Evolutionary conservation across 345 rosid genomes (phyloP), one percentile per base, ranked within the genome.

Genomic region (Acer campestre): DNA sequence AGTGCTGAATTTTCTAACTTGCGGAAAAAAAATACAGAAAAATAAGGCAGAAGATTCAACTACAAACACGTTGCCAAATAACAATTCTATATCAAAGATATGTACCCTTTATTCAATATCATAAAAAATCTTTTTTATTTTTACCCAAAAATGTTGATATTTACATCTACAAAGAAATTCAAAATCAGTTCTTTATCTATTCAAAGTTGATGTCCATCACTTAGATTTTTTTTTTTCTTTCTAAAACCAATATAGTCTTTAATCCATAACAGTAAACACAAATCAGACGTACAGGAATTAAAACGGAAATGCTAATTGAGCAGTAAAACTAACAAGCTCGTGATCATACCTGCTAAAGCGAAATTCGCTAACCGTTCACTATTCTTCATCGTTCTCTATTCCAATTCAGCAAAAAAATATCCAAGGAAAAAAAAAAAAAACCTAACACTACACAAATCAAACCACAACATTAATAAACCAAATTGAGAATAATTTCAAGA

Each of bases 261-360:
- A 49, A 17, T 70, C 29, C 46, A 10, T 48, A 25, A 14, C 17
- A 51, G n/a, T 53, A 53, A 70, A 51, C 38, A 48, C 44, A 53
- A 49, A 51, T 17, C 18, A 8, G 7, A 48, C 38, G 23, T 4
- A 20, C 16, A 4, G 20, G 16, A 23, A 23, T 1, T 16, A 4
- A 46, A 7, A 55, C 10, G n/a, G 23, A 11, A 23, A 73, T 46
- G 17, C 3, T 17, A 40, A 58, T 18, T 38, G 68, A 58, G 67
- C 46, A 74, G 55, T 20, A 77, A 17, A 74, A 74, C 66, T 35
- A 68, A 25, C 12, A 44, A 56, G 18, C 12, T 53, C 65, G 22
- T 25, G 14, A 74, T 18, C 75, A 63, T 80, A 94, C 98, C 98
- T 91, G 90, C 97, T 75, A 94, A 90, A 56, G 92, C 95, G 53